These are phyloP conservation scores for Fusarium chlamydosporum DNA, from an alignment of 2,329 filamentous ascomycete species.

Conservation along the genomic window DNA sequence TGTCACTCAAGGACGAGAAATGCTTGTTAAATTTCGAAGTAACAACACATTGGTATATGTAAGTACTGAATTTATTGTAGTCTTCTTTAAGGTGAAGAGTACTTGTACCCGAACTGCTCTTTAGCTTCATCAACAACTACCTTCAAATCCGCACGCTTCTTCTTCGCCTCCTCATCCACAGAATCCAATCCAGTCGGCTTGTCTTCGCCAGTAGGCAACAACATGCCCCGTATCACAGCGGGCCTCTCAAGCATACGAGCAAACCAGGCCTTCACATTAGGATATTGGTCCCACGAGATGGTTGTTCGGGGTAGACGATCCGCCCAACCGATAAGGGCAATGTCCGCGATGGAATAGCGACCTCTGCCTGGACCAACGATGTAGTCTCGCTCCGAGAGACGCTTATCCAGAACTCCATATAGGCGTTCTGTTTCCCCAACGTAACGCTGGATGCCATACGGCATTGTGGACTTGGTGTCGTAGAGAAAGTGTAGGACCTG, in stretches of 20 bases:
- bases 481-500: constrained; percentile 80
- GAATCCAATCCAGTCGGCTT: constrained; percentile 40
- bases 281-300: constrained; percentile 72
- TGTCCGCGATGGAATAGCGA: constrained; percentile 78
- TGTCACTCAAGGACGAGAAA: background rate
- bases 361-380: constrained; percentile 67
- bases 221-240: constrained; percentile 78
- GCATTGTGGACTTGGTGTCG: constrained; percentile 75
- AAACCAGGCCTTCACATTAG: constrained; percentile 80
- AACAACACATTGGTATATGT: background rate
- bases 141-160: constrained; percentile 48
- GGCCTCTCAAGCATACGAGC: constrained; percentile 75
- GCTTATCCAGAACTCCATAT: constrained; percentile 78
- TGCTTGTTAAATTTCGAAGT: too few relatives aligned
- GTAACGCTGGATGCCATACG: constrained; percentile 80
- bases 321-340: constrained; percentile 79
- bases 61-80: background rate
- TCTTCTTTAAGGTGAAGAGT: constrained; percentile 56
- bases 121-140: constrained; percentile 58
- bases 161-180: constrained; percentile 40
- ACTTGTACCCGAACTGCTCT: constrained; percentile 65
- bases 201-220: constrained; percentile 70
- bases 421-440: constrained; percentile 81
- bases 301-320: constrained; percentile 59
- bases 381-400: constrained; percentile 68